Evolutionary conservation across 75 land plant species (phyloP), one percentile per base, ranked within the genome.

Genomic region (Gnetum montanum): DNA sequence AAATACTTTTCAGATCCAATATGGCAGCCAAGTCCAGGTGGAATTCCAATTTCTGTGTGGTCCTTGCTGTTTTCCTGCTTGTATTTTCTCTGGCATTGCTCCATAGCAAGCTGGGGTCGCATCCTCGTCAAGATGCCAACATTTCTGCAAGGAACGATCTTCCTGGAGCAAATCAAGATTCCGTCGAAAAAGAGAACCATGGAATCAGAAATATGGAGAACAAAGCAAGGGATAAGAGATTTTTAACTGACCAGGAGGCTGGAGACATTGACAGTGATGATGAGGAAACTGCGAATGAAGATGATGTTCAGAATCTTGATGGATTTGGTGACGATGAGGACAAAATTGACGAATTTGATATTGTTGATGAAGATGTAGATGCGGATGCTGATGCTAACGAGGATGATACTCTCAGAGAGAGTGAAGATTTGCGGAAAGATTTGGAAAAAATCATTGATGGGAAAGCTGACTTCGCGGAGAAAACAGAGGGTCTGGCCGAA

Each of bases 341-440:
- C 36, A 74, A 57, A 6, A 73, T 80, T 60, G 91, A 86, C 56
- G 76, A 75, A 58, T 69, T 66, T 19, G 90, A 86, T 47, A 52
- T 48, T 43, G 27, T 62, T 40, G 73, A 63, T 1, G 69, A 62
- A 12, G 66, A 54, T 31, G 57, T 25, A 25, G 34, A 34, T 30
- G 55, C 8, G 2, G 73, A 41, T 26, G 53, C 59, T 31, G 69
- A n/a, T n/a, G n/a, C n/a, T n/a, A n/a, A n/a, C n/a, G n/a, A n/a
- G n/a, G n/a, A n/a, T n/a, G n/a, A 48, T 34, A 46, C 23, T 54
- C 27, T 61, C 2, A 35, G 63, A 31, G 41, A 20, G 13, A 59
- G 50, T 25, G 52, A 52, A 29, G 15, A 27, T 19, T n/a, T 54
- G 7, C 35, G 19, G 18, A 52, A 31, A 31, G 33, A 31, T 30